These are phyloP conservation scores for Berkeleyomyces rouxiae DNA, from an alignment of 2,329 filamentous ascomycete species.

Conservation along the genomic window DNA sequence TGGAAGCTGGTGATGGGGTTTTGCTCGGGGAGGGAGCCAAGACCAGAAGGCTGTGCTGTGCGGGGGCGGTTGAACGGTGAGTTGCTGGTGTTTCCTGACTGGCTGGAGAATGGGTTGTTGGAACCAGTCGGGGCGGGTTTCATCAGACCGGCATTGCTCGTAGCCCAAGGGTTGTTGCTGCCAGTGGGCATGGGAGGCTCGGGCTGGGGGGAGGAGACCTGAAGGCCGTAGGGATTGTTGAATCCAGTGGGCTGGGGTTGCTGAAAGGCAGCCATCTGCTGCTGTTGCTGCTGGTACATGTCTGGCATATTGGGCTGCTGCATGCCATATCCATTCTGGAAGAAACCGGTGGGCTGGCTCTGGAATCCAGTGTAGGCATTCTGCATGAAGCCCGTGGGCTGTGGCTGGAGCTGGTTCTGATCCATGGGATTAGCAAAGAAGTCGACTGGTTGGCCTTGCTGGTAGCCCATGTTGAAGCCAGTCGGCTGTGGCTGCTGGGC, in stretches of 20 bases:
- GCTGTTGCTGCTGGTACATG: conserved; percentile 46
- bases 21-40: conserved; percentile 68
- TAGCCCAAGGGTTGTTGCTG: conserved; percentile 89
- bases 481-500: conserved; percentile 55
- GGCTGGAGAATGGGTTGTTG: conserved; percentile 82
- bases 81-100: conserved; percentile 18
- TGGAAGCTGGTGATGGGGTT: conserved; percentile 50
- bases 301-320: conserved; percentile 55
- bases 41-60: conserved; percentile 42
- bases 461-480: conserved; percentile 91
- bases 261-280: conserved; percentile 22
- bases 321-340: conserved; percentile 47
- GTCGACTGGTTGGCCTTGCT: conserved; percentile 90
- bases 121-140: conserved; percentile 81
- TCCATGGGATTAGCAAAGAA: conserved; percentile 95
- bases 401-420: conserved; percentile 54
- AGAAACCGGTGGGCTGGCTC: conserved; percentile 37
- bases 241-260: conserved; percentile 36
- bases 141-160: conserved; percentile 41
- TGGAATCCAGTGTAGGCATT: conserved; percentile 39
- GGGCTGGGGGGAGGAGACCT: conserved; percentile 28
- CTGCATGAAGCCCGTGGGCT: conserved; percentile 57
- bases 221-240: conserved; percentile 33
- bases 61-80: conserved; percentile 38
- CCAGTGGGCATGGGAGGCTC: conserved; percentile 55